Evolutionary conservation across 345 rosid genomes (phyloP), one percentile per base, ranked within the genome.

Genomic region (Cardamine resedifolia): DNA sequence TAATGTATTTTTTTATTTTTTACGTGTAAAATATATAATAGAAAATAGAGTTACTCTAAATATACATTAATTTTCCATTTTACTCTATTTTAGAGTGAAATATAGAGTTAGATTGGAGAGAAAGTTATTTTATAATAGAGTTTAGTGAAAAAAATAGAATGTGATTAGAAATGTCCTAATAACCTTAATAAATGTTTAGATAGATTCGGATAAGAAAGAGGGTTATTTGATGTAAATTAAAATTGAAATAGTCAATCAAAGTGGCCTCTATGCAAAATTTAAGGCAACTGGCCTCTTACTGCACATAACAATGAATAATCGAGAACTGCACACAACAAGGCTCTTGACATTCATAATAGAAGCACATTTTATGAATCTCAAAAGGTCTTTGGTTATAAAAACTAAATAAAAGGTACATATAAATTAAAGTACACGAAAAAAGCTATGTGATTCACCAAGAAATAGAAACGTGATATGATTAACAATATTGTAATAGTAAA

Each of bases 201-300:
- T 50, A 6, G 15, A 51, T 51, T 52, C 6, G 0, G 20, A 15
- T 16, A 45, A n/a, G n/a, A n/a, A n/a, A n/a, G 1, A 3, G 23
- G 10, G 21, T 55, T 30, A 18, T 2, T 12, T 23, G 30, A 23
- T 21, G 5, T 12, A 52, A 11, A 11, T 11, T 38, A 12, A 28
- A 27, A n/a, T 4, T 55, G 58, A 53, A n/a, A 30, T 3, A n/a
- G 38, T 28, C 36, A 55, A 16, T 20, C 62, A 67, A 27, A 43
- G 27, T 57, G 73, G 57, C 21, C 7, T 44, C 57, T 44, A 58
- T 69, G 19, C 65, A 69, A 47, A 45, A 48, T 18, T 39, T 59
- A 26, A 59, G 10, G 58, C 58, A 48, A n/a, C 48, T 5, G 10
- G 19, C 18, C 39, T 44, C n/a, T n/a, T 36, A 16, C 74, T 59